These are phyloP conservation scores for Primulina eburnea DNA, from an alignment of 257 asterid species.

Conservation along the genomic window DNA sequence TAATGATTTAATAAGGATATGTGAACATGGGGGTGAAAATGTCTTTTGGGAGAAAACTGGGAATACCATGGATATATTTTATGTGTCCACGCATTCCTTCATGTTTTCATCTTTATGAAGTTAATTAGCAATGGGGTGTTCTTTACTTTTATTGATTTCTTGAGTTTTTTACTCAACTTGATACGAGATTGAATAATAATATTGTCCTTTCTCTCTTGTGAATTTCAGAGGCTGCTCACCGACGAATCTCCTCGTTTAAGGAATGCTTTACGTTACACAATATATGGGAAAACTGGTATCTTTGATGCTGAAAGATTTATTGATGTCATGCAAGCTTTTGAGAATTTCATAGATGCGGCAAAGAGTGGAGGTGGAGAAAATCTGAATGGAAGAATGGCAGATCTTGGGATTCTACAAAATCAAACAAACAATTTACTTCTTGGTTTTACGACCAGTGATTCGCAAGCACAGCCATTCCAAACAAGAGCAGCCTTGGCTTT, in stretches of 20 bases:
- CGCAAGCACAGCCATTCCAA: conserved; percentile 70
- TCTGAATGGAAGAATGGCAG: conserved; percentile 95
- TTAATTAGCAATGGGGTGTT: neutral
- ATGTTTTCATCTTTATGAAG: conserved; percentile 3
- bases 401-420: conserved; percentile 74
- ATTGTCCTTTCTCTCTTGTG: conserved; percentile 15
- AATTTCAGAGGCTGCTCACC: conserved; percentile 78
- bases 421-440: conserved; percentile 51
- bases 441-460: conserved; percentile 30
- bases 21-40: no score
- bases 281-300: conserved; percentile 90
- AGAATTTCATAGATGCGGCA: conserved; percentile 91
- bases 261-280: conserved; percentile 85
- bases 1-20: no score
- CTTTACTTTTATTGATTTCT: neutral
- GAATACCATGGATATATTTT: no score
- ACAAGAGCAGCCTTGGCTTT: conserved; percentile 94
- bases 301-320: conserved; percentile 96
- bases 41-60: no score
- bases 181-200: conserved; percentile 8
- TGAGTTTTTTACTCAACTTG: conserved; percentile 13
- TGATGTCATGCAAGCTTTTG: conserved; percentile 99
- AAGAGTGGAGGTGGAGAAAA: conserved; percentile 98
- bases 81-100: no score
- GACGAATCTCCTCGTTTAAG: conserved; percentile 95